phyloP scores from a whole-genome alignment of 78 protist genomes.

The Acrasis kona region DNA sequence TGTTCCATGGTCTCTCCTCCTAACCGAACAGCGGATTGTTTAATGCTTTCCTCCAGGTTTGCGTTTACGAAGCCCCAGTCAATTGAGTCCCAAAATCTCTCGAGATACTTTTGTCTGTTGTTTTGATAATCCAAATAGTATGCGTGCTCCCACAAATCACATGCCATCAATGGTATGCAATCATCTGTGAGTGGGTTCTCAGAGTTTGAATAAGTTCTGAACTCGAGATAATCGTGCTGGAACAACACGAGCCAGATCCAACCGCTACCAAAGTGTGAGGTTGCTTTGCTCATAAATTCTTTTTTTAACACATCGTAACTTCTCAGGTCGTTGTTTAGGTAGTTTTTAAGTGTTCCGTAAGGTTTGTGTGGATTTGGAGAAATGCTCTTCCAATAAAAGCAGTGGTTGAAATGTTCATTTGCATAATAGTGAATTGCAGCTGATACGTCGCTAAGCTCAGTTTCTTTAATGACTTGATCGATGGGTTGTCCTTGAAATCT shows the following conservation, averaged over 20 bases:
- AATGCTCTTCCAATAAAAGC: constrained; percentile 42
- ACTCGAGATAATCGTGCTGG: neutral
- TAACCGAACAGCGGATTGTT: too few species aligned
- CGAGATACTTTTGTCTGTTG: constrained; percentile 31
- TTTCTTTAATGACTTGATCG: constrained; percentile 19
- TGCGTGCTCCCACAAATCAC: constrained; percentile 69
- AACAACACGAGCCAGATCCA: constrained; percentile 58
- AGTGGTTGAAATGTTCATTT: constrained; percentile 48
- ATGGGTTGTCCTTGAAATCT: too few species aligned
- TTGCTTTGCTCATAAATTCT: neutral
- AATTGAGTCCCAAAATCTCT: constrained; percentile 39
- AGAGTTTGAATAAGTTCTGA: constrained; percentile 7
- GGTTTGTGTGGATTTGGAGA: constrained; percentile 27
- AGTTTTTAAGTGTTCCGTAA: neutral
- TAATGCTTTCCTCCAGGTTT: too few species aligned
- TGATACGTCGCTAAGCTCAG: neutral
- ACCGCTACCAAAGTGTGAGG: constrained; percentile 43
- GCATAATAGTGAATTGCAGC: constrained; percentile 42
- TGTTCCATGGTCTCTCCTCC: too few species aligned
- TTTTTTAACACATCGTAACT: constrained; percentile 31
- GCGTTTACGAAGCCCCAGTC: constrained; percentile 37
- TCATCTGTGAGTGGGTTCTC: constrained; percentile 4
- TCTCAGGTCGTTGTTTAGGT: constrained; percentile 19
- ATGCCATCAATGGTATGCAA: constrained; percentile 9
- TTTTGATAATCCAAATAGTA: constrained; percentile 55